phyloP scores from a whole-genome alignment of 257 asterid species.

The Marsdenia floribunda region DNA sequence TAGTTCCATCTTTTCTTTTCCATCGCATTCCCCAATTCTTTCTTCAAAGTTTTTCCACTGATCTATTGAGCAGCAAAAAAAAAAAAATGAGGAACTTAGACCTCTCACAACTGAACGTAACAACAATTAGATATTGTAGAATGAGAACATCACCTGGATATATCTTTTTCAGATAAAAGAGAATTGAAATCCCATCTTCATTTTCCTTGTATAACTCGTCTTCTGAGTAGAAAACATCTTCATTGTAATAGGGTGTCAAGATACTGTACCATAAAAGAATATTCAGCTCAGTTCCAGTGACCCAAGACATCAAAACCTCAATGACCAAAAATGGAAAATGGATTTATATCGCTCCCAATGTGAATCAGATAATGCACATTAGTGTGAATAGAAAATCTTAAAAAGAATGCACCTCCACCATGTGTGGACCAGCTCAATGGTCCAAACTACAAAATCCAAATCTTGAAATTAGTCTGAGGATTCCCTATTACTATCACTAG shows the following conservation, averaged over 20 bases:
- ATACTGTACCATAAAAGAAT: conserved; percentile 46
- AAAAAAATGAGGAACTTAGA: conserved; percentile 5
- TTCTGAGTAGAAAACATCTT: conserved; percentile 85
- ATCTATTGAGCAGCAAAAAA: conserved; percentile 37
- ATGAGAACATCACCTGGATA: conserved; percentile 75
- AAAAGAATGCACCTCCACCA: neutral
- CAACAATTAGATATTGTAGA: conserved; percentile 1
- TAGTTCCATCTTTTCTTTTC: conserved; percentile 52
- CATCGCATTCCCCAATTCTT: conserved; percentile 44
- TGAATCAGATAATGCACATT: too few species aligned
- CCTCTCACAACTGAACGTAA: neutral
- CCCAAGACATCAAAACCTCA: neutral
- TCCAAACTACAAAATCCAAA: neutral
- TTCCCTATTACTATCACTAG: neutral
- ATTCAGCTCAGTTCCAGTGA: conserved; percentile 13
- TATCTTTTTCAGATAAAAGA: conserved; percentile 87
- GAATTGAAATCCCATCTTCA: conserved; percentile 88
- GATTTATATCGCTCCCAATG: neutral
- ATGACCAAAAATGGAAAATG: neutral
- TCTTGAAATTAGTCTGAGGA: neutral
- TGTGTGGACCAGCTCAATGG: neutral
- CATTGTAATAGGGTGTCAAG: conserved; percentile 88
- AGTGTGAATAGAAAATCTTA: neutral
- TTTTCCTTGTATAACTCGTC: conserved; percentile 85
- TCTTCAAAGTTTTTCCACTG: conserved; percentile 88